Evolutionary conservation across 805 yeast species (phyloP).

Genomic region (Tetrapisispora nanseiensis): DNA sequence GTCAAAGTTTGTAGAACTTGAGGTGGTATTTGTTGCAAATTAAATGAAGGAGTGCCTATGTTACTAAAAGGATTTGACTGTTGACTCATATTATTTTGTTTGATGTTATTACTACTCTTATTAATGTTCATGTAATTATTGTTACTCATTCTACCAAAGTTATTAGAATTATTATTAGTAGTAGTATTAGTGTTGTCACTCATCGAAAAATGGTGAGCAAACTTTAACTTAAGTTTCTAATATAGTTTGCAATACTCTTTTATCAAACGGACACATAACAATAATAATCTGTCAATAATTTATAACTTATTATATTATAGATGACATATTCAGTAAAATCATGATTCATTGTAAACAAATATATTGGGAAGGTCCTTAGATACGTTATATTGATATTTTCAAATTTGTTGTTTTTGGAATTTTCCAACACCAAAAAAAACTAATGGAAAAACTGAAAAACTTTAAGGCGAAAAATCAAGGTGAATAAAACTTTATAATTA

Average conservation of each 20-base stretch:
- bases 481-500: no score
- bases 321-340: no score
- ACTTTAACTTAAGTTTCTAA: neutral
- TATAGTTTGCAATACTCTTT: neutral
- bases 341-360: no score
- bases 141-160: neutral
- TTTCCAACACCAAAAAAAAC: neutral
- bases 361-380: no score
- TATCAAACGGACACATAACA: no score
- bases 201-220: neutral
- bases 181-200: neutral
- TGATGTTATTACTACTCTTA: neutral
- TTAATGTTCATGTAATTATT: neutral
- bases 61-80: constrained; percentile 16
- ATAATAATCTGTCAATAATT: no score
- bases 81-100: neutral
- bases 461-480: neutral
- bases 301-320: no score
- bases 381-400: neutral
- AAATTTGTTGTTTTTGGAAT: neutral
- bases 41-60: constrained; percentile 29
- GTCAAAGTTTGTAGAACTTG: constrained; percentile 25
- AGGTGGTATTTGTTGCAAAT: constrained; percentile 26
- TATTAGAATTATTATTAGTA: neutral
- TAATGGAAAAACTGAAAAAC: neutral